A percentile compares a stretch with the other conserved stretches of the same genome.
These are phyloP conservation scores for Mycena maculata DNA, from an alignment of 768 basidiomycete species.

Conservation along the genomic window DNA sequence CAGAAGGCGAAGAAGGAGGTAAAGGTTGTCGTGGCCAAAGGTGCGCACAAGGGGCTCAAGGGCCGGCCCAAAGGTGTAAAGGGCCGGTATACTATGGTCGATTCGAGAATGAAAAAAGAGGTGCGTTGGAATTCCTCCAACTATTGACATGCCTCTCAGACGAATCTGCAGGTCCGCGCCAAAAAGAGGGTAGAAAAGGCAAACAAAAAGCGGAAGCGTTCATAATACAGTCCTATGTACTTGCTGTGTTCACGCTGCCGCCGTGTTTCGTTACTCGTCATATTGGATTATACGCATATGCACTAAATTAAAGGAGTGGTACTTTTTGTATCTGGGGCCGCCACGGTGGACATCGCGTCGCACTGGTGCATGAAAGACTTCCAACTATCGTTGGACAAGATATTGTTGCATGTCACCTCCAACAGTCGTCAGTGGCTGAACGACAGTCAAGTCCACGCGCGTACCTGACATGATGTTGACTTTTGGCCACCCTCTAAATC, in stretches of 20 bases:
- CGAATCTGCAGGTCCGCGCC: conserved; percentile 72
- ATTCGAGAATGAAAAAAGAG: conserved; percentile 94
- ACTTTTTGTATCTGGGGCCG: not conserved
- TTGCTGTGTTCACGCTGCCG: not conserved
- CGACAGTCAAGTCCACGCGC: conserved; percentile 17
- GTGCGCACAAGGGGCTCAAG: conserved; percentile 87
- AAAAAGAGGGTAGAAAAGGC: conserved; percentile 84
- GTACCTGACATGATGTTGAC: conserved; percentile 66
- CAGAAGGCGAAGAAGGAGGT: conserved; percentile 78
- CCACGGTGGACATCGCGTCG: conserved; percentile 50
- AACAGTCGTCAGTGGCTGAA: conserved; percentile 1
- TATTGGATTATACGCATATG: not conserved
- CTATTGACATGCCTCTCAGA: conserved; percentile 21
- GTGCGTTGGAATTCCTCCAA: conserved; percentile 51
- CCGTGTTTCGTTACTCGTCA: not conserved
- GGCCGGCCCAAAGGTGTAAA: conserved; percentile 97
- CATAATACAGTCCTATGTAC: conserved; percentile 37
- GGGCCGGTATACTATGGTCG: conserved; percentile 95
- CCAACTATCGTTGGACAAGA: conserved; percentile 57
- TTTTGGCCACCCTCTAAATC: conserved; percentile 68
- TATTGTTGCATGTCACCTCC: conserved; percentile 60
- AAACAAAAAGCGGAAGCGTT: conserved; percentile 66
- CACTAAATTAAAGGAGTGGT: not conserved
- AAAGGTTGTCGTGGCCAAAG: conserved; percentile 93
- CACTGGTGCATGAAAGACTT: conserved; percentile 47